Evolutionary conservation across 371 early-diverging fungal genomes (phyloP).

Genomic region (Funneliformis caledonium): DNA sequence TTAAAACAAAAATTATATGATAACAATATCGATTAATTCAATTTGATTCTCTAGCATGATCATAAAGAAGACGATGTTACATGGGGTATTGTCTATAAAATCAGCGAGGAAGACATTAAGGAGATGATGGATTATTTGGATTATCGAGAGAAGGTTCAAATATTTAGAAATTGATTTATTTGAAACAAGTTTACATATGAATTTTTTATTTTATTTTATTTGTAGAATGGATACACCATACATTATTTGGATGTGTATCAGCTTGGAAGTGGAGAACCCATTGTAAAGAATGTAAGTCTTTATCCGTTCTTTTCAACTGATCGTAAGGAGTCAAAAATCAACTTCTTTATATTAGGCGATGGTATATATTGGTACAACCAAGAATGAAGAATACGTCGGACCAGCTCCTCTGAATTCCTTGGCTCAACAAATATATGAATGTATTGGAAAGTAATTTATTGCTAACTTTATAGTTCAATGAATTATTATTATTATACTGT

Average conservation of each 20-base stretch:
- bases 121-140: constrained; percentile 78
- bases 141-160: constrained; percentile 80
- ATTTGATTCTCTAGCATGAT: constrained; percentile 51
- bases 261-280: constrained; percentile 50
- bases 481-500: background rate
- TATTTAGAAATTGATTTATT: constrained; percentile 22
- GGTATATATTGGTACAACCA: constrained; percentile 82
- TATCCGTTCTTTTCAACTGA: background rate
- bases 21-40: background rate
- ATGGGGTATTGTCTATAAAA: constrained; percentile 90
- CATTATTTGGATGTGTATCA: constrained; percentile 74
- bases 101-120: constrained; percentile 65
- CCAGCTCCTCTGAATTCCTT: constrained; percentile 71
- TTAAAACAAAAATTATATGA: background rate
- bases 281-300: constrained; percentile 56
- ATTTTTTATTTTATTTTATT: background rate
- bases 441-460: constrained; percentile 57
- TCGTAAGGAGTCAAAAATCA: background rate
- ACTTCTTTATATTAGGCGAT: constrained; percentile 58
- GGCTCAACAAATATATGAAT: constrained; percentile 70
- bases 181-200: constrained; percentile 20
- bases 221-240: constrained; percentile 75
- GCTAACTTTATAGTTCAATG: background rate
- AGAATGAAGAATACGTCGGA: constrained; percentile 85
- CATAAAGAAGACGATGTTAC: constrained; percentile 61